Base-by-base conservation (phyloP, 106 monocot genomes). In the Dioscorea zingiberensis region DNA sequence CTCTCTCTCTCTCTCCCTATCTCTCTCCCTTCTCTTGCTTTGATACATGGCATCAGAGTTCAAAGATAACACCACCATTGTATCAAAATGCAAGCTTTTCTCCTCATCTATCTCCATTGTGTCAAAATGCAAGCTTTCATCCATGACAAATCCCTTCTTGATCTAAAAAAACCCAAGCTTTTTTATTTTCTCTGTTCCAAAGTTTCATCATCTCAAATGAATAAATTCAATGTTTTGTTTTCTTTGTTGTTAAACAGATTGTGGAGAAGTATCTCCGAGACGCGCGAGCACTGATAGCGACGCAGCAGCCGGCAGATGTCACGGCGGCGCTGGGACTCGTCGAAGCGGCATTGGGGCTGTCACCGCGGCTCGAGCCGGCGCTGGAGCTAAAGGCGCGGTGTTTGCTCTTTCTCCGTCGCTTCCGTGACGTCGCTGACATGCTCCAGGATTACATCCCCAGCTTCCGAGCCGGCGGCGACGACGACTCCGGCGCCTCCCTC, bases 361-460 rank as follows among this genome's bases (percentile, higher is more conserved):
- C 74, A 2, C 80, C 80, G 16, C 63, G 83, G 44, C 63, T 87
- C 63, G 91, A 91, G 44, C 55, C 78, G 14, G 81, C 84, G 22
- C 63, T 87, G 19, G 85, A 98, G 84, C 76, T 92, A 67, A 81
- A 74, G 47, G 88, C 92, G 1, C 70, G 89, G 13, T 76, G 67
- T 2, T 77, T 98, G 2, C 80, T 98, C 45, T 73, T 77, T 57
- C 86, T 98, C 27, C 66, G 86, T 13, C 72, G 88, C 13, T 98
- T 81, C 63, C 49, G 74, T 1, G 97, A 98, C 21, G 84, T 98
- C 3, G 97, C 92, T 2, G 83, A 92, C 29, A 84, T 98, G 92
- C 78, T 98, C 28, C 81, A 82, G 48, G 88, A 92, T 24, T 78
- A 92, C 80, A 98, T 98, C 19, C 97, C 97, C 9, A 98, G 97